phyloP scores from a whole-genome alignment of 768 basidiomycete species.

The Pulveroboletus sp. region DNA sequence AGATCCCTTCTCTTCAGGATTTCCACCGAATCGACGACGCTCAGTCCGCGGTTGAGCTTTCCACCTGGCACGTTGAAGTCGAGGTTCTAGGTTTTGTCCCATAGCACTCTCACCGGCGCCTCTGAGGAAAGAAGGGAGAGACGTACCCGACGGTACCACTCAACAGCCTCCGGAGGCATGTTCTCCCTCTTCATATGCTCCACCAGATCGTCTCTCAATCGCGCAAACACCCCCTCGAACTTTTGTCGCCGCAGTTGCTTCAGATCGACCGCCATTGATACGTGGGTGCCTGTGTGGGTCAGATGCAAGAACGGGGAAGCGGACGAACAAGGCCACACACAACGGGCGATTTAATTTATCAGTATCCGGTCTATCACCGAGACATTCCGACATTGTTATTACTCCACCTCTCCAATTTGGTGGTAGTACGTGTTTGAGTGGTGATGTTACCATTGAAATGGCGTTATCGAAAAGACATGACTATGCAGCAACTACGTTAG shows the following conservation, averaged over 20 bases:
- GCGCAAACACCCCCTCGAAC: constrained; percentile 70
- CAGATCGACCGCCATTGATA: constrained; percentile 15
- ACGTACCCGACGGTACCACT: constrained; percentile 71
- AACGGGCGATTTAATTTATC: constrained; percentile 1
- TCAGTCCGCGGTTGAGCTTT: constrained; percentile 95
- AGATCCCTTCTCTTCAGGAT: constrained; percentile 72
- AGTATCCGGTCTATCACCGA: background rate
- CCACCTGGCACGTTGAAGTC: constrained; percentile 95
- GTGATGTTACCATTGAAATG: constrained; percentile 21
- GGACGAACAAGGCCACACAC: background rate
- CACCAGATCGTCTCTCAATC: constrained; percentile 75
- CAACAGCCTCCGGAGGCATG: constrained; percentile 79
- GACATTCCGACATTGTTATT: background rate
- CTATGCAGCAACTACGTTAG: constrained; percentile 14
- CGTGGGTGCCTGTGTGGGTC: background rate
- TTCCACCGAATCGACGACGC: constrained; percentile 88
- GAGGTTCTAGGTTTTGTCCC: constrained; percentile 51
- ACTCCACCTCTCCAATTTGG: background rate
- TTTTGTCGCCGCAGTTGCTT: constrained; percentile 48
- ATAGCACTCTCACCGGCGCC: no score
- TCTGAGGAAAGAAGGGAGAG: background rate
- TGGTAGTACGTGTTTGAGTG: constrained; percentile 5
- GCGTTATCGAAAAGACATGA: background rate
- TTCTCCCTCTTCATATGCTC: constrained; percentile 59
- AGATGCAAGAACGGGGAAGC: background rate